phyloP scores from a whole-genome alignment of 2,329 filamentous ascomycete species.

The Akanthomyces lecanii region DNA sequence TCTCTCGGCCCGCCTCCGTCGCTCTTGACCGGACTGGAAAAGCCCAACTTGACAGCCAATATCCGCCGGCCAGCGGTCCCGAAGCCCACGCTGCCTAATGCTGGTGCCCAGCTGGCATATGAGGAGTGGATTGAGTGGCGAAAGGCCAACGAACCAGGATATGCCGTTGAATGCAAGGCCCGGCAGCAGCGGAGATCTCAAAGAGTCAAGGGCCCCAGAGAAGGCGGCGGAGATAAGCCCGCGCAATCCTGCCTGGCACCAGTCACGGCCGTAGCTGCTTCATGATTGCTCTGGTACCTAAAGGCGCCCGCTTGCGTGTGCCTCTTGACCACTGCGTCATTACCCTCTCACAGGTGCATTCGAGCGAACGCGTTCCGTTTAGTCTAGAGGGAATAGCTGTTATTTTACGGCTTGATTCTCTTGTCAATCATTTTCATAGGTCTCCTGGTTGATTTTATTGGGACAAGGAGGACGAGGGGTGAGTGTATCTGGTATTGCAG shows the following conservation, averaged over 20 bases:
- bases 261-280: neutral
- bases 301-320: neutral
- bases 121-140: slow-evolving; percentile 47
- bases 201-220: slow-evolving; percentile 20
- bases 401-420: neutral
- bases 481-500: slow-evolving; percentile 1
- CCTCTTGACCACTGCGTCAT: neutral
- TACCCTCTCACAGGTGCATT: neutral
- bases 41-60: neutral
- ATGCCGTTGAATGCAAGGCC: slow-evolving; percentile 42
- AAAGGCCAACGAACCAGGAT: slow-evolving; percentile 45
- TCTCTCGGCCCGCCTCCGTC: neutral
- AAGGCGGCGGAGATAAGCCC: neutral
- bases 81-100: slow-evolving; percentile 40
- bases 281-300: neutral
- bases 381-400: neutral
- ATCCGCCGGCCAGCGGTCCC: slow-evolving; percentile 24
- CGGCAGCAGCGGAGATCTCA: slow-evolving; percentile 39
- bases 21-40: neutral
- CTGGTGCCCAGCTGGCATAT: slow-evolving; percentile 41
- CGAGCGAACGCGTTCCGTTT: neutral
- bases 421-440: neutral
- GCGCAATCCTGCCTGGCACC: neutral
- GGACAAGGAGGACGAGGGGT: neutral
- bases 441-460: neutral